phyloP scores from a whole-genome alignment of 768 basidiomycete genomes.

The Mycena floridula region DNA sequence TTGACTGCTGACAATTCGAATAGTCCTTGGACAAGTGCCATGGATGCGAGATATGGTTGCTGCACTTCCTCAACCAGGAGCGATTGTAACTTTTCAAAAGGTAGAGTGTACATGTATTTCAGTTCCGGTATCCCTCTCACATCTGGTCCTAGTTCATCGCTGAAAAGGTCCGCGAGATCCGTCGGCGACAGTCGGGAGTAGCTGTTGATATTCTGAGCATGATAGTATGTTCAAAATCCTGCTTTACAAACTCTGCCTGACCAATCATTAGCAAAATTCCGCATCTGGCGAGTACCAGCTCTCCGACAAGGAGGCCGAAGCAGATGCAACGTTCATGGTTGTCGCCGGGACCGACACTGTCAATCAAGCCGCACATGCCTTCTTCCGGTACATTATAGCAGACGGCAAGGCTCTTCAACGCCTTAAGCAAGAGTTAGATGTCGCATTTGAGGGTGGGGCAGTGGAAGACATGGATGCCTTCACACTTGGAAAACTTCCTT shows the following conservation, averaged over 20 bases:
- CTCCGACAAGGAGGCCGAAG: background rate
- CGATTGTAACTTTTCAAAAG: background rate
- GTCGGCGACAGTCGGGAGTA: background rate
- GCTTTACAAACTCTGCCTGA: background rate
- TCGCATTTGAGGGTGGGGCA: conserved; percentile 1
- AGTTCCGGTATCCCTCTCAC: too few species aligned
- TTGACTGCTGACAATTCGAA: too few species aligned
- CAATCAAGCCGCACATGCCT: background rate
- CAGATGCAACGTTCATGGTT: conserved; percentile 5
- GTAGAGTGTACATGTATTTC: background rate
- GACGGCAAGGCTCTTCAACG: background rate
- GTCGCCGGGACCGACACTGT: conserved; percentile 4
- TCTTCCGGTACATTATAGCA: conserved; percentile 2
- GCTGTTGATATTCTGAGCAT: conserved; percentile 3
- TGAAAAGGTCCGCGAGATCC: conserved; percentile 1
- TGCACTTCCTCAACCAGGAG: conserved; percentile 1
- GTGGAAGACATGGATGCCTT: conserved; percentile 2
- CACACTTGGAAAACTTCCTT: conserved; percentile 4
- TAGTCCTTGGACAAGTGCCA: conserved; percentile 7
- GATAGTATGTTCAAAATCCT: background rate
- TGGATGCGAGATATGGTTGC: conserved; percentile 5
- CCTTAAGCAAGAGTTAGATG: background rate
- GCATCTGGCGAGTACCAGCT: background rate
- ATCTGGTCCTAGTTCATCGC: conserved; percentile 2
- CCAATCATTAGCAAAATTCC: conserved; percentile 1